Percentiles rank a stretch among this genome's conserved stretches.
Evolutionary conservation across 148 eudicot species (phyloP).

Genomic region (Amaranthus hypochondriacus): DNA sequence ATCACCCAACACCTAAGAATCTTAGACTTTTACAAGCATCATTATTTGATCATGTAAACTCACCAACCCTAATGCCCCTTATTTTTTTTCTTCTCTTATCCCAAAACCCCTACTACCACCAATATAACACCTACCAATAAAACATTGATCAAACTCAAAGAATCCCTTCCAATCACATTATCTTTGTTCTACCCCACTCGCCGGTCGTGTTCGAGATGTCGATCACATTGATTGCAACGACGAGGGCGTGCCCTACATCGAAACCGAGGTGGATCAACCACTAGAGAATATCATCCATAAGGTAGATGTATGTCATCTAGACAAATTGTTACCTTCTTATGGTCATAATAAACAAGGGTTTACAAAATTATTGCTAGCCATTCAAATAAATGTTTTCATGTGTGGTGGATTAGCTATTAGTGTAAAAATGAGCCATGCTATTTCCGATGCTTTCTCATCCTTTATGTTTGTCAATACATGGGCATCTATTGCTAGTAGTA

Average conservation of each 20-base stretch:
- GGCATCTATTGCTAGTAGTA: constrained; percentile 23
- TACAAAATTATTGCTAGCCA: constrained; percentile 9
- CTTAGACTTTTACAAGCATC: background rate
- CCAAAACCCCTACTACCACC: background rate
- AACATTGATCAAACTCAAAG: background rate
- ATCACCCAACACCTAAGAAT: background rate
- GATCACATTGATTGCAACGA: constrained; percentile 23
- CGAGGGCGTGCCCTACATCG: constrained; percentile 21
- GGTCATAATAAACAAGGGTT: background rate
- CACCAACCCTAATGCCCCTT: constrained; percentile 1
- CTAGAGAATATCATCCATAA: constrained; percentile 4
- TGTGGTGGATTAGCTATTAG: constrained; percentile 35
- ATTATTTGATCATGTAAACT: constrained; percentile 3
- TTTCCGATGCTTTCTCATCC: constrained; percentile 30
- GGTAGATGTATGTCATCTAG: background rate
- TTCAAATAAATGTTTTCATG: constrained; percentile 27
- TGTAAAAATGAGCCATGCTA: constrained; percentile 25
- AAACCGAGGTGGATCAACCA: background rate
- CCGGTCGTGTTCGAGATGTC: constrained; percentile 20
- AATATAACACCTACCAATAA: background rate
- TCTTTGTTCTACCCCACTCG: constrained; percentile 26
- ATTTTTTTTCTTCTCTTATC: constrained; percentile 20
- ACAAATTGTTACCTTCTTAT: constrained; percentile 8
- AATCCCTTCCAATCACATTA: constrained; percentile 13
- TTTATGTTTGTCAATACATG: constrained; percentile 25